Evolutionary conservation across 2,329 filamentous ascomycete genomes (phyloP), one percentile per base, ranked within the genome.

Genomic region (Metarhizium humberi): DNA sequence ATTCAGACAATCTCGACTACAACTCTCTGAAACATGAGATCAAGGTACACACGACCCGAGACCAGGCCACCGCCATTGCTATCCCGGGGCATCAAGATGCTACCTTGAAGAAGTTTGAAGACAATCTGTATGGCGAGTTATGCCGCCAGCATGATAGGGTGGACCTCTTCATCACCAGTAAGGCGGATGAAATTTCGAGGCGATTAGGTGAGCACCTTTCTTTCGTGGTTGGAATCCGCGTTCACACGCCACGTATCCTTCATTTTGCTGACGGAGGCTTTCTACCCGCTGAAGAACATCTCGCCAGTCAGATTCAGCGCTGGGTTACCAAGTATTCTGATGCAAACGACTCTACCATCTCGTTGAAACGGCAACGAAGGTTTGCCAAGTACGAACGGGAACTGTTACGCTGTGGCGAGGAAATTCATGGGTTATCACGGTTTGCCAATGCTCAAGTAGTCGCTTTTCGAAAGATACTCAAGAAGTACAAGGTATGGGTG

Each of bases 1-100:
- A 46, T 50, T 6, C 47, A 90, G 86, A 92, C 69, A 94, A 95
- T 71, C 84, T 95, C 71, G 90, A 94, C 70, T 95, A 95, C 76
- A 90, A 92, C 69, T 87, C 88, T 51, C 80, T 95, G 60, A 95
- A 95, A 71, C 80, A 88, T 68, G 79, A 89, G 64, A 92, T 95
- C 75, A 94, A 92, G 69, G 80, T 80, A 57, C 82, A 90, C 66
- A 95, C 90, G 2, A 86, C 85, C 13, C 81, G 79, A 48, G 82
- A 86, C 69, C 82, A 87, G 63, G 86, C 84, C 51, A 76, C 76
- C 32, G 86, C 87, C 49, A 82, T 91, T 55, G 78, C 85, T 20
- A 92, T 94, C 54, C 89, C 89, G 1, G 88, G 88, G 16, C 82
- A 87, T 54, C 77, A 77, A 61, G 83, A 86, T 66, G 70, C 75